phyloP scores from a whole-genome alignment of 305 asterid species.

The Fraxinus sp. region DNA sequence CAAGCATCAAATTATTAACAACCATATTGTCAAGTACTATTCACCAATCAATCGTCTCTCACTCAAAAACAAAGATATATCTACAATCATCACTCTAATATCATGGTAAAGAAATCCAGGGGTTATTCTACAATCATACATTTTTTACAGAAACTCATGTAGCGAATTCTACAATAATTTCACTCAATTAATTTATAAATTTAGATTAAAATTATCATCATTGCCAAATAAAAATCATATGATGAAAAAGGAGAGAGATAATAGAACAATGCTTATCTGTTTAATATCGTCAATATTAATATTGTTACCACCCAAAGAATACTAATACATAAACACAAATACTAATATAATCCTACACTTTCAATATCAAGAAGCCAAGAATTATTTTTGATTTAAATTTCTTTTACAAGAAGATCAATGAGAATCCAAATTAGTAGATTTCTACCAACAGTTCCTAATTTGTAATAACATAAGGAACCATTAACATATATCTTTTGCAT shows the following conservation, averaged over 20 bases:
- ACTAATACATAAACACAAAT: not conserved
- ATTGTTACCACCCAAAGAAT: not conserved
- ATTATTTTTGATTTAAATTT: not conserved
- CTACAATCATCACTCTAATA: not conserved
- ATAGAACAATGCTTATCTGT: not conserved
- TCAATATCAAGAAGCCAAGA: not conserved
- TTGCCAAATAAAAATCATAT: not conserved
- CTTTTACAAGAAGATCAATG: not conserved
- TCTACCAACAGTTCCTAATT: not conserved
- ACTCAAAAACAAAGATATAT: not conserved
- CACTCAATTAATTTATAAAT: not conserved
- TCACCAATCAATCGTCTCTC: not conserved
- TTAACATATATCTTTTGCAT: not conserved
- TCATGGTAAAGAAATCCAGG: not conserved
- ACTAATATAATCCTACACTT: not conserved
- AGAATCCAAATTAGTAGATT: not conserved
- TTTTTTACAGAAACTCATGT: not conserved
- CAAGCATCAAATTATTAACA: not conserved
- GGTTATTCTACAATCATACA: not conserved
- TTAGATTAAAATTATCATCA: not conserved
- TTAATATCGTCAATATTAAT: not conserved
- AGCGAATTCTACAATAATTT: constrained; percentile 32
- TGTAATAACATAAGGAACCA: not conserved
- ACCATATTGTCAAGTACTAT: not conserved
- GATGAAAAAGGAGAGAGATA: not conserved